phyloP scores from a whole-genome alignment of 352 stramenopile species.

The Peronospora tabacina region DNA sequence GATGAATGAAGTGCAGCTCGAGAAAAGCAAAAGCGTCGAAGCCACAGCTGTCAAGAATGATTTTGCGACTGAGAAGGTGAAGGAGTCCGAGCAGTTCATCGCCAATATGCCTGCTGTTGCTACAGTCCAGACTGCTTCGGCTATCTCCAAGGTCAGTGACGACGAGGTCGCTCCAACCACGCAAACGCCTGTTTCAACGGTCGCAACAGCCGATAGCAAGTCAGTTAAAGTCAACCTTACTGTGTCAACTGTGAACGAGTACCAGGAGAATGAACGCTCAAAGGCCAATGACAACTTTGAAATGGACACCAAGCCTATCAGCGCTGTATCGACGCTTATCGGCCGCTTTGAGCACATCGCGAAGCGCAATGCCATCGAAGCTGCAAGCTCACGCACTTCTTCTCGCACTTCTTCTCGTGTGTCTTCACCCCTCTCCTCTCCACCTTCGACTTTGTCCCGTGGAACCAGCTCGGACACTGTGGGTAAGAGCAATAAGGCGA shows the following conservation, averaged over 20 bases:
- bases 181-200: background rate
- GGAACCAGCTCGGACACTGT: slow-evolving; percentile 13
- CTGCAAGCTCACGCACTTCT: slow-evolving; percentile 10
- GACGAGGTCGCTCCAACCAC: background rate
- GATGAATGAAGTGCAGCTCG: background rate
- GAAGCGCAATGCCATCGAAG: slow-evolving; percentile 12
- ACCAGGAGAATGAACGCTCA: background rate
- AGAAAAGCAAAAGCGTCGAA: background rate
- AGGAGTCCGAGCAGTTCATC: background rate
- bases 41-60: background rate
- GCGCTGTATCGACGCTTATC: slow-evolving; percentile 24
- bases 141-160: background rate
- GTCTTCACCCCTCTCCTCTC: slow-evolving; percentile 8
- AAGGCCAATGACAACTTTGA: slow-evolving; percentile 9
- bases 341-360: slow-evolving; percentile 29
- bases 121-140: background rate
- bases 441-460: slow-evolving; percentile 3
- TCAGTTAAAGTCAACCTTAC: background rate
- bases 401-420: slow-evolving; percentile 11
- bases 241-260: background rate
- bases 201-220: background rate
- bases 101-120: slow-evolving; percentile 1
- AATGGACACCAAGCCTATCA: slow-evolving; percentile 25
- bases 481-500: slow-evolving; percentile 10
- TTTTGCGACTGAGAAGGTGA: background rate